phyloP scores from a whole-genome alignment of 805 yeast genomes.

The Sugiyamaella marilandica region DNA sequence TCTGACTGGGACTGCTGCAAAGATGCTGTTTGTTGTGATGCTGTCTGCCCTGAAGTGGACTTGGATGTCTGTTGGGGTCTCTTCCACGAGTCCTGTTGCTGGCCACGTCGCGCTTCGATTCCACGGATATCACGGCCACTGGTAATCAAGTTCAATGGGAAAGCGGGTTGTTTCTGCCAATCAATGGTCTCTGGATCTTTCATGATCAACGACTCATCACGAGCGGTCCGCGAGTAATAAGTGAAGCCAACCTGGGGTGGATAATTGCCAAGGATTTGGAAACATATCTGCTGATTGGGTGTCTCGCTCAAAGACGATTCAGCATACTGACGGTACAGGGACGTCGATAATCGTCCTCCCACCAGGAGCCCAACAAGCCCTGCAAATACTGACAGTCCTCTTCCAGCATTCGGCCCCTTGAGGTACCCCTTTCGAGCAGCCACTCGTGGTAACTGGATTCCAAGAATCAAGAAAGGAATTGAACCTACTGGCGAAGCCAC shows the following conservation, averaged over 20 bases:
- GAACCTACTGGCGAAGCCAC: slow-evolving; percentile 14
- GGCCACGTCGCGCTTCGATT: not conserved
- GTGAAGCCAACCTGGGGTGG: slow-evolving; percentile 23
- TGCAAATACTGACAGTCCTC: slow-evolving; percentile 14
- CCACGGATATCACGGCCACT: not conserved
- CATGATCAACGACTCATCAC: slow-evolving; percentile 17
- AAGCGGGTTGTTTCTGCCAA: slow-evolving; percentile 19
- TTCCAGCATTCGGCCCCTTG: slow-evolving; percentile 8
- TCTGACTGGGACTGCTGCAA: not conserved
- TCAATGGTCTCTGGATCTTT: slow-evolving; percentile 20
- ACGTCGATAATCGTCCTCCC: slow-evolving; percentile 15
- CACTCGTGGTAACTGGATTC: slow-evolving; percentile 14
- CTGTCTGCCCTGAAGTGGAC: not conserved
- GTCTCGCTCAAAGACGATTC: slow-evolving; percentile 3
- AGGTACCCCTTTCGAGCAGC: slow-evolving; percentile 12
- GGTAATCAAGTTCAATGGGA: slow-evolving; percentile 19
- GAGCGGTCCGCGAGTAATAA: slow-evolving; percentile 17
- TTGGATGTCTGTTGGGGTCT: not conserved
- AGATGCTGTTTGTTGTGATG: not conserved
- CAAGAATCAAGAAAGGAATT: slow-evolving; percentile 13
- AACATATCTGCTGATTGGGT: slow-evolving; percentile 10
- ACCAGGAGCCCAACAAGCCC: slow-evolving; percentile 17
- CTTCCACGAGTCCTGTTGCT: not conserved
- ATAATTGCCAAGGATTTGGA: slow-evolving; percentile 10
- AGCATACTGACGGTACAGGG: slow-evolving; percentile 9